Percentiles rank a stretch among this genome's conserved stretches.
phyloP scores from a whole-genome alignment of 208 protist species.

The Lotmaria passim region DNA sequence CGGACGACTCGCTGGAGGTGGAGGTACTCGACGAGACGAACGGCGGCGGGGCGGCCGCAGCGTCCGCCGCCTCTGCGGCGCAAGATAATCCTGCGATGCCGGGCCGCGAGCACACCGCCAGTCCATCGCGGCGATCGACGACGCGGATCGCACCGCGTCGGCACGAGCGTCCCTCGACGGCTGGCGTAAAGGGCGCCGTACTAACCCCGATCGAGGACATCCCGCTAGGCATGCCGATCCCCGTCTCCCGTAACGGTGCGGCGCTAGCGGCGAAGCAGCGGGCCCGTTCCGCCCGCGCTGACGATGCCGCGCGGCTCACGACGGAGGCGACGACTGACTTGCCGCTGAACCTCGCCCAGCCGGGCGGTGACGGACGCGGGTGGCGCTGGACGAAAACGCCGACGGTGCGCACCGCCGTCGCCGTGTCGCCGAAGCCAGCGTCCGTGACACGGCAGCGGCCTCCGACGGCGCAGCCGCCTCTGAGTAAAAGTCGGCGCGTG shows the following conservation, averaged over 20 bases:
- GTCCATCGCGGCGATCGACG: neutral
- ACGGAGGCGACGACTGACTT: neutral
- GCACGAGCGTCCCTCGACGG: slow-evolving; percentile 23
- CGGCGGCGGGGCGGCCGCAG: too few relatives aligned
- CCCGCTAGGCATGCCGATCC: neutral
- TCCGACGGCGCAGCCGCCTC: slow-evolving; percentile 10
- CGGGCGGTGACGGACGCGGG: neutral
- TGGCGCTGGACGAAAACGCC: slow-evolving; percentile 1
- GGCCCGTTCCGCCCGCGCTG: slow-evolving; percentile 9
- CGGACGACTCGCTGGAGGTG: slow-evolving; percentile 35
- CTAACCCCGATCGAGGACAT: neutral
- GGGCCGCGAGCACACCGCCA: neutral
- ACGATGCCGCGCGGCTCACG: neutral
- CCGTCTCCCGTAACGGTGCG: neutral
- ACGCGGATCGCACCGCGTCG: neutral
- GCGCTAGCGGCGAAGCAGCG: slow-evolving; percentile 21
- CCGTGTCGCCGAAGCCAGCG: neutral
- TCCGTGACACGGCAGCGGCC: slow-evolving; percentile 1
- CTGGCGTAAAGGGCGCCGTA: slow-evolving; percentile 9
- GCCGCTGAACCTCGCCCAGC: neutral
- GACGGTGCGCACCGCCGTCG: slow-evolving; percentile 1
- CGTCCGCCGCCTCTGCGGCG: too few relatives aligned
- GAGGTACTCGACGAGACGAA: slow-evolving; percentile 29
- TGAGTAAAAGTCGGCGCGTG: neutral
- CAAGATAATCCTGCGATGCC: neutral